Percentiles rank a stretch among this genome's conserved stretches.
Evolutionary conservation across 805 yeast species (phyloP).

Genomic region (Saturnispora besseyi): DNA sequence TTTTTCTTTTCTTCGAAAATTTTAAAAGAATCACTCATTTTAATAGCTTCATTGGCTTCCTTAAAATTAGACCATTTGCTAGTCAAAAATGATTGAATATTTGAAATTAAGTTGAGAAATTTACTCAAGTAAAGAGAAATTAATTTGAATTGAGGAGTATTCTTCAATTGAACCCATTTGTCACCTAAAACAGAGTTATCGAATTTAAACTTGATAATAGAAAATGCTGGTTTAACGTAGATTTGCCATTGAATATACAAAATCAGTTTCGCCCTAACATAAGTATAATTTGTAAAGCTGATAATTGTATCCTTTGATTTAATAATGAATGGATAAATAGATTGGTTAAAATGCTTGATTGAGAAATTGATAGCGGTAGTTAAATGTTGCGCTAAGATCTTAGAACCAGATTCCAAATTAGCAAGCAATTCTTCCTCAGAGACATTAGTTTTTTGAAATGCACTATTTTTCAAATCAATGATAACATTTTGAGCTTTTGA

Average conservation of each 20-base stretch:
- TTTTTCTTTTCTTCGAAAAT: slow-evolving; percentile 25
- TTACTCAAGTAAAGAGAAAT: slow-evolving; percentile 5
- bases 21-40: slow-evolving; percentile 21
- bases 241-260: slow-evolving; percentile 17
- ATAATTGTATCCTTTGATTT: slow-evolving; percentile 1
- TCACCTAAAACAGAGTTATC: slow-evolving; percentile 18
- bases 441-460: slow-evolving; percentile 6
- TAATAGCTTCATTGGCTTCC: slow-evolving; percentile 18
- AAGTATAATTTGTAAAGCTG: slow-evolving; percentile 5
- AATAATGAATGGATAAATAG: slow-evolving; percentile 14
- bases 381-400: slow-evolving; percentile 1
- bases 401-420: slow-evolving; percentile 8
- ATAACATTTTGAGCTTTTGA: background rate
- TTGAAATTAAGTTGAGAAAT: slow-evolving; percentile 3
- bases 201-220: slow-evolving; percentile 9
- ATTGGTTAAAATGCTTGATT: background rate
- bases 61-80: slow-evolving; percentile 14
- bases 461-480: background rate
- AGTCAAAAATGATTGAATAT: slow-evolving; percentile 7
- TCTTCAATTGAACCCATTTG: slow-evolving; percentile 10
- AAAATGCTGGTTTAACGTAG: slow-evolving; percentile 18
- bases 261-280: slow-evolving; percentile 10
- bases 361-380: slow-evolving; percentile 1
- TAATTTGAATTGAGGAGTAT: slow-evolving; percentile 9
- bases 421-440: slow-evolving; percentile 3